These are phyloP conservation scores for Microbotryomycetes sp. DNA, from an alignment of 1,284 basidiomycete species.

Conservation along the genomic window DNA sequence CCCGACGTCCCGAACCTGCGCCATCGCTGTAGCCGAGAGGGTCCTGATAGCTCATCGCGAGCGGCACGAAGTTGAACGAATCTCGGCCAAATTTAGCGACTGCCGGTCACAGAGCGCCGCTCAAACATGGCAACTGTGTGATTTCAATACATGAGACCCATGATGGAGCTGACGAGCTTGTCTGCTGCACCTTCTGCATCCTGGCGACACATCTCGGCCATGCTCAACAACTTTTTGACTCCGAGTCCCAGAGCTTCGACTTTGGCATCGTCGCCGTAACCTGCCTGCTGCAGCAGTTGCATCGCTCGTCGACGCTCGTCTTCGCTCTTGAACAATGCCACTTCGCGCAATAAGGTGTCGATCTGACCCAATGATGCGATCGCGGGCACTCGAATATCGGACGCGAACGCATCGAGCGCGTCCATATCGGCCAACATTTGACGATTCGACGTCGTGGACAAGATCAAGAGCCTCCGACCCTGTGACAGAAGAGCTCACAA, in stretches of 20 bases:
- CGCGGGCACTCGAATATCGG: constrained; percentile 78
- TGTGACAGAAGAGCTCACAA: no score
- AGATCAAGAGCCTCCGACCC: constrained; percentile 84
- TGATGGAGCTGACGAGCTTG: constrained; percentile 42
- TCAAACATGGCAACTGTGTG: no score
- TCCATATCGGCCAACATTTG: constrained; percentile 86
- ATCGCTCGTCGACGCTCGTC: constrained; percentile 59
- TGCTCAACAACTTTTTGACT: constrained; percentile 86
- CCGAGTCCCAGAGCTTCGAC: constrained; percentile 61
- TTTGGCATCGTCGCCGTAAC: constrained; percentile 56
- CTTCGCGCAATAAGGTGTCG: constrained; percentile 73
- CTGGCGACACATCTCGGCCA: constrained; percentile 94
- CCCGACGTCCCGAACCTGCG: neutral
- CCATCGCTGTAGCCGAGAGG: neutral
- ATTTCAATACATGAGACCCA: constrained; percentile 7
- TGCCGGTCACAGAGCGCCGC: no score
- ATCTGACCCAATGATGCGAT: constrained; percentile 67
- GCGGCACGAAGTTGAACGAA: neutral
- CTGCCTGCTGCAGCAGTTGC: constrained; percentile 65
- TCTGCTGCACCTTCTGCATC: constrained; percentile 47
- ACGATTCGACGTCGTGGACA: constrained; percentile 86
- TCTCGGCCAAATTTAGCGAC: neutral
- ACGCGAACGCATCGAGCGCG: constrained; percentile 78
- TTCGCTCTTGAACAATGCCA: constrained; percentile 63
- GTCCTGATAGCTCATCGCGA: neutral